phyloP scores from a whole-genome alignment of 2,329 filamentous ascomycete genomes.

The Malbranchea cinnamomea region DNA sequence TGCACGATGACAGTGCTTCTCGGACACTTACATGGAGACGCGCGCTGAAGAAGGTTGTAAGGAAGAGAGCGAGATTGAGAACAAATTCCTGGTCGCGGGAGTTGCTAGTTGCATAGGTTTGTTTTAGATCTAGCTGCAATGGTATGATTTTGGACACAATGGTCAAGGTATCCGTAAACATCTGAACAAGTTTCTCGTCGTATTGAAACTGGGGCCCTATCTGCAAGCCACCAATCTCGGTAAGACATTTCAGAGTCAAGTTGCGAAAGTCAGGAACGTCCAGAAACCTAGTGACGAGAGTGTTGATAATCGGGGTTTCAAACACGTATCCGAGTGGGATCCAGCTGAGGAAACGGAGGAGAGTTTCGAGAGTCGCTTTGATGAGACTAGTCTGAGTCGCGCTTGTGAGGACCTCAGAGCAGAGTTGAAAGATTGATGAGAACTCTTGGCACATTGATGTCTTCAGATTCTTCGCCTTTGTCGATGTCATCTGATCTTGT shows the following conservation, averaged over 20 bases:
- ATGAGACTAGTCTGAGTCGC: slow-evolving; percentile 78
- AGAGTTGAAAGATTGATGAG: slow-evolving; percentile 94
- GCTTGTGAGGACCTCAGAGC: slow-evolving; percentile 84
- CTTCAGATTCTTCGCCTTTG: slow-evolving; percentile 91
- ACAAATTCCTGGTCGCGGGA: slow-evolving; percentile 93
- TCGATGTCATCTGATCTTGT: slow-evolving; percentile 97
- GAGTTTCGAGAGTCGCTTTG: slow-evolving; percentile 90
- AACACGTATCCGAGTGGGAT: slow-evolving; percentile 98
- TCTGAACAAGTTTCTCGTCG: slow-evolving; percentile 88
- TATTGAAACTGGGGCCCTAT: slow-evolving; percentile 64
- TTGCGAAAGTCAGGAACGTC: slow-evolving; percentile 93
- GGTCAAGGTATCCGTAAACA: slow-evolving; percentile 95
- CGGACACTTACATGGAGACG: slow-evolving; percentile 64
- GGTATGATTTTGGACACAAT: slow-evolving; percentile 91
- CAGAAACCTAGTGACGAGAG: slow-evolving; percentile 78
- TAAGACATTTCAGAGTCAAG: slow-evolving; percentile 88
- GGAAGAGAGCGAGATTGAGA: slow-evolving; percentile 86
- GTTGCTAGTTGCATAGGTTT: slow-evolving; percentile 82
- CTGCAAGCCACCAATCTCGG: slow-evolving; percentile 88
- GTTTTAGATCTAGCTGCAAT: slow-evolving; percentile 74
- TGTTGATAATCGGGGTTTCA: slow-evolving; percentile 92
- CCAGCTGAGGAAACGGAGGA: slow-evolving; percentile 97
- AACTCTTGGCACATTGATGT: slow-evolving; percentile 98
- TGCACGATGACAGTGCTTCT: slow-evolving; percentile 14
- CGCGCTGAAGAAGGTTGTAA: slow-evolving; percentile 93